Evolutionary conservation across 768 basidiomycete species (phyloP).

Genomic region (Leccinum longicurvipes): DNA sequence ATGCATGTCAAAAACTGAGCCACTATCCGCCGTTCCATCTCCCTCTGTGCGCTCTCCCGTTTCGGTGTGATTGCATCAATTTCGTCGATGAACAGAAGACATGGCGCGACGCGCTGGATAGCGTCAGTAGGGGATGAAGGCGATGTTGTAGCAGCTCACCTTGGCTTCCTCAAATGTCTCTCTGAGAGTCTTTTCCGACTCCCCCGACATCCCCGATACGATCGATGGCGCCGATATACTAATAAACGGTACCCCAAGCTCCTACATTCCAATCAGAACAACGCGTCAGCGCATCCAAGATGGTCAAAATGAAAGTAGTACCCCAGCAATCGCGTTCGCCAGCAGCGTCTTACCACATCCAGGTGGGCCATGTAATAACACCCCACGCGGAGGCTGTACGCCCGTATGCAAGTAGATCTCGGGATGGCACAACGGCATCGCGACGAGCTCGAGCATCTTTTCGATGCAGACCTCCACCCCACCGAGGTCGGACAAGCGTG

Average conservation of each 20-base stretch:
- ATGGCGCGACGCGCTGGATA: conserved; percentile 79
- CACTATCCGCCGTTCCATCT: conserved; percentile 97
- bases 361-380: conserved; percentile 91
- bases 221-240: conserved; percentile 93
- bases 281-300: background rate
- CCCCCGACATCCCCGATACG: conserved; percentile 97
- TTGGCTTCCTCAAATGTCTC: conserved; percentile 98
- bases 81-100: conserved; percentile 94
- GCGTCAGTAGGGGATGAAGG: background rate
- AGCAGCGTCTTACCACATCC: conserved; percentile 96
- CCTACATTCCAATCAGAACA: conserved; percentile 42
- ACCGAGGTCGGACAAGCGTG: conserved; percentile 81
- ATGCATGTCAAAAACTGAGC: conserved; percentile 98
- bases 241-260: conserved; percentile 90
- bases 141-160: conserved; percentile 38
- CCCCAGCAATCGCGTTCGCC: conserved; percentile 94
- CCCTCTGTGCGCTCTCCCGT: conserved; percentile 94
- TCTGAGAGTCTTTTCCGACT: conserved; percentile 93
- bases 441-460: conserved; percentile 94
- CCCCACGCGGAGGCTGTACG: conserved; percentile 87
- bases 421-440: conserved; percentile 91
- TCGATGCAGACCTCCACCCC: conserved; percentile 85
- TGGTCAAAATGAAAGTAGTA: conserved; percentile 36
- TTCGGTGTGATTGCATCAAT: conserved; percentile 98
- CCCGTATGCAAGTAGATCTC: conserved; percentile 95